Percentiles rank a stretch among this genome's conserved stretches.
These are phyloP conservation scores for Metarhizium sp. DNA, from an alignment of 2,329 filamentous ascomycete genomes.

Conservation along the genomic window DNA sequence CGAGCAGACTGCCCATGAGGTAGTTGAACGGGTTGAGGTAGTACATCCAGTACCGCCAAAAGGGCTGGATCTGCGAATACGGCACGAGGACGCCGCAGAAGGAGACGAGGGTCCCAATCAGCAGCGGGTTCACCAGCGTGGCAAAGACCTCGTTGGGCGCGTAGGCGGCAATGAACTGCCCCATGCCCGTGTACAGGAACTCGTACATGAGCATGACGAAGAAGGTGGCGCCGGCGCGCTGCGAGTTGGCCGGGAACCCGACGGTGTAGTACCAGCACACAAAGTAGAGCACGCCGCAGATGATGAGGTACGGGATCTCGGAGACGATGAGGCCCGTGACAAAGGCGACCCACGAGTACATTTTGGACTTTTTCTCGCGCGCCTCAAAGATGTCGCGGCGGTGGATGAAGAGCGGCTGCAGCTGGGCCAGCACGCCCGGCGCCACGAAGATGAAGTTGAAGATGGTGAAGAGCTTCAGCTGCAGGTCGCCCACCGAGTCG, in stretches of 20 bases:
- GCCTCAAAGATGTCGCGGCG: conserved; percentile 48
- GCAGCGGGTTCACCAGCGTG: conserved; percentile 25
- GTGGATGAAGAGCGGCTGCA: conserved; percentile 49
- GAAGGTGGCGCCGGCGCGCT: conserved; percentile 40
- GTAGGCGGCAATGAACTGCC: conserved; percentile 54
- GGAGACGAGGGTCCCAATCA: conserved; percentile 21
- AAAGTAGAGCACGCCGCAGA: conserved; percentile 38
- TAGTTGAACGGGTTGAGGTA: conserved; percentile 54
- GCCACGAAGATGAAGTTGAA: conserved; percentile 58
- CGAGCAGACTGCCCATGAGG: conserved; percentile 45
- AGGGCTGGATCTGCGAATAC: conserved; percentile 48
- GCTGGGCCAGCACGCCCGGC: conserved; percentile 46
- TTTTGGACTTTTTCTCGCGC: conserved; percentile 51
- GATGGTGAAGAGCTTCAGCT: conserved; percentile 45
- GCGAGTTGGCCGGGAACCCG: conserved; percentile 34
- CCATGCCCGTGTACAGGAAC: conserved; percentile 51
- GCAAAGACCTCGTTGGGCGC: conserved; percentile 53
- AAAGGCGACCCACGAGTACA: conserved; percentile 51
- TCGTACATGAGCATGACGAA: conserved; percentile 51
- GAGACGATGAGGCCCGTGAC: conserved; percentile 41
- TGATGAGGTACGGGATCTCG: conserved; percentile 34
- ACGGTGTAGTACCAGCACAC: conserved; percentile 50
- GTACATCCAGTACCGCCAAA: conserved; percentile 62
- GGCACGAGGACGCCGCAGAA: conserved; percentile 72
- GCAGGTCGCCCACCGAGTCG: conserved; percentile 37